Base-by-base conservation (phyloP, 2,329 filamentous ascomycete genomes). In the Fusarium sp. region DNA sequence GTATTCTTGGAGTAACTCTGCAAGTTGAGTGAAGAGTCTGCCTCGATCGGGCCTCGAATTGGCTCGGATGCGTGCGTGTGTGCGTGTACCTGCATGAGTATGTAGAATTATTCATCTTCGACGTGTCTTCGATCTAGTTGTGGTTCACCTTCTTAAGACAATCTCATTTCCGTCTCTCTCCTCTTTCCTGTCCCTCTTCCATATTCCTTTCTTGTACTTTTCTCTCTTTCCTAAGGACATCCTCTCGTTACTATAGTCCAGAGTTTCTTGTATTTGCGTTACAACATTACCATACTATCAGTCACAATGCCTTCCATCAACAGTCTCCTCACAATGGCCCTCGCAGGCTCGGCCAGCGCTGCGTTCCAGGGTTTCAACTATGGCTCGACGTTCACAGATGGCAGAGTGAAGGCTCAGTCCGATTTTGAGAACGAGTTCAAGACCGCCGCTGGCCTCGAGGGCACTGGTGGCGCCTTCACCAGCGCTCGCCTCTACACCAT, bases 401-500 rank as follows among this genome's bases (percentile, higher is more conserved):
- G 90, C 70, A 82, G 86, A 38, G 82, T 86, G 79, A 93, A 93
- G 84, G 75, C 77, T 60, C 88, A 92, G 78, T 76, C 85, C 18
- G 91, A 93, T 80, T 95, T 92, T 82, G 89, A 93, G 84, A 84
- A 87, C 77, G 89, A 93, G 82, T 94, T 94, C 87, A 89, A 86
- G 72, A 84, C 87, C 6, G 92, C 93, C 33, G 87, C 90, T 75
- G 85, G 84, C 57, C 89, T 95, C 21, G 85, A 86, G 28, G 91
- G 91, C 49, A 90, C 91, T 60, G 83, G 86, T 28, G 89, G 89
- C 50, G 82, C 78, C 59, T 94, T 93, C 85, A 92, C 85, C 76
- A 91, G 88, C 68, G 92, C 91, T 47, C 90, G 93, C 68, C 86
- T 94, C n/a, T 95, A 92, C 83, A 94, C 92, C 75, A 94, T 90